Conservation (phyloP, 2,329 filamentous ascomycete species). For the Lachnellula willkommii region DNA sequence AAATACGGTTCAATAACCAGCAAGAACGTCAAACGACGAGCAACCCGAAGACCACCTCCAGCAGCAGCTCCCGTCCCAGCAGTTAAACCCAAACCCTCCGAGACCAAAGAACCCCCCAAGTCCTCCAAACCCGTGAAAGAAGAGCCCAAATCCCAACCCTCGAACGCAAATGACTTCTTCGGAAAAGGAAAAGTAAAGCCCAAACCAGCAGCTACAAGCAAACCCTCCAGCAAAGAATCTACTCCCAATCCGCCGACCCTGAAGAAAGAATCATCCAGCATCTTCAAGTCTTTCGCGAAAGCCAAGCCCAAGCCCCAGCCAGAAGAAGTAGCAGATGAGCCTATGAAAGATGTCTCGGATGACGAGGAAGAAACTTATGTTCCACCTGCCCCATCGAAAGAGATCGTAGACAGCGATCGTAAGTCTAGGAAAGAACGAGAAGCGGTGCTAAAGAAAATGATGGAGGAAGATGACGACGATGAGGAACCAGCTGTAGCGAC, state of each 20-base stretch:
- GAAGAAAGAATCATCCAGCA: constrained; percentile 57
- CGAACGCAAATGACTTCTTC: constrained; percentile 33
- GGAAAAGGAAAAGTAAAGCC: constrained; percentile 32
- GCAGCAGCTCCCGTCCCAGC: constrained; percentile 24
- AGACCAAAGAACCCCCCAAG: constrained; percentile 14
- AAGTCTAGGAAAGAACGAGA: constrained; percentile 57
- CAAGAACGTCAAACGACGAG: constrained; percentile 52
- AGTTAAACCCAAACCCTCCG: constrained; percentile 18
- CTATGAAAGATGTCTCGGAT: constrained; percentile 51
- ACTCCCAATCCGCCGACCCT: constrained; percentile 30
- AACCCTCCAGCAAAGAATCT: constrained; percentile 23
- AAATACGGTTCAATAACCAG: constrained; percentile 73
- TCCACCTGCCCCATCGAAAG: constrained; percentile 34
- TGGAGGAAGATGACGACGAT: constrained; percentile 63
- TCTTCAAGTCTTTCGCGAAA: constrained; percentile 78
- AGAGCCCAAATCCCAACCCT: constrained; percentile 23
- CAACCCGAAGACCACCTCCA: constrained; percentile 22
- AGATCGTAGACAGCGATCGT: constrained; percentile 28
- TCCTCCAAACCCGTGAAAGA: constrained; percentile 10
- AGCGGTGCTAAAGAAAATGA: constrained; percentile 65
- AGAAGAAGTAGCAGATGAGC: constrained; percentile 45
- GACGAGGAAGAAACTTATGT: constrained; percentile 50
- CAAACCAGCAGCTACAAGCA: constrained; percentile 13
- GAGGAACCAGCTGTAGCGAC: constrained; percentile 34
- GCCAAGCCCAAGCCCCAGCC: constrained; percentile 51